Evolutionary conservation across 495 filamentous ascomycete species (phyloP).

Genomic region (Geoglossum glabrum): DNA sequence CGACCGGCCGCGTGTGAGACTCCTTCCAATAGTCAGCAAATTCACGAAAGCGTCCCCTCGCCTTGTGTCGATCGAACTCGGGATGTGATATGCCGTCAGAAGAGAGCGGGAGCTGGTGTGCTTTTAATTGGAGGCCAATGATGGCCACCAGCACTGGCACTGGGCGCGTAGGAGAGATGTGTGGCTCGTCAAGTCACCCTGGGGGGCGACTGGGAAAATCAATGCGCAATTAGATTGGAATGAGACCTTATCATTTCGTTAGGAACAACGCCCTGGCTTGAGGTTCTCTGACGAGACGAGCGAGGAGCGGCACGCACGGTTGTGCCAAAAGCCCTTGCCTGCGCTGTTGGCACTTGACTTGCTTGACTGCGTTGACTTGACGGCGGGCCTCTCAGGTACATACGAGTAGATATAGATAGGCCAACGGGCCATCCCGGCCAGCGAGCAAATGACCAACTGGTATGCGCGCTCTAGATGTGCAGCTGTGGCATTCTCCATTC

Average conservation of each 20-base stretch:
- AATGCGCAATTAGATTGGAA: neutral
- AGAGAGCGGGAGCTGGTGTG: neutral
- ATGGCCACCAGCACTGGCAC: neutral
- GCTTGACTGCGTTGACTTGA: neutral
- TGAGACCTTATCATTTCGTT: neutral
- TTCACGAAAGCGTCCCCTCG: neutral
- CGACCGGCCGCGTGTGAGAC: neutral
- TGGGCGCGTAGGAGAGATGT: neutral
- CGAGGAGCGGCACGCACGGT: constrained; percentile 1
- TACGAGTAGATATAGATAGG: neutral
- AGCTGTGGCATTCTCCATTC: neutral
- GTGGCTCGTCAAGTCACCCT: neutral
- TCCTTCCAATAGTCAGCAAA: neutral
- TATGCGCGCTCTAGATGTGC: neutral
- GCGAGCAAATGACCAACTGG: no score
- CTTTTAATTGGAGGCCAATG: neutral
- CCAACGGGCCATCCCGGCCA: neutral
- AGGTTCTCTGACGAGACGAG: neutral
- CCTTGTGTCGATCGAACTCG: neutral
- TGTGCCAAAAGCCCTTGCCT: neutral
- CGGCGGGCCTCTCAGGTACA: neutral
- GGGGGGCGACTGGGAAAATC: neutral
- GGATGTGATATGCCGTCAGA: neutral
- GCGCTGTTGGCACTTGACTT: neutral
- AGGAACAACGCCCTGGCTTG: neutral